phyloP scores from a whole-genome alignment of 345 rosid species.

The Eucalyptus erythrocorys region DNA sequence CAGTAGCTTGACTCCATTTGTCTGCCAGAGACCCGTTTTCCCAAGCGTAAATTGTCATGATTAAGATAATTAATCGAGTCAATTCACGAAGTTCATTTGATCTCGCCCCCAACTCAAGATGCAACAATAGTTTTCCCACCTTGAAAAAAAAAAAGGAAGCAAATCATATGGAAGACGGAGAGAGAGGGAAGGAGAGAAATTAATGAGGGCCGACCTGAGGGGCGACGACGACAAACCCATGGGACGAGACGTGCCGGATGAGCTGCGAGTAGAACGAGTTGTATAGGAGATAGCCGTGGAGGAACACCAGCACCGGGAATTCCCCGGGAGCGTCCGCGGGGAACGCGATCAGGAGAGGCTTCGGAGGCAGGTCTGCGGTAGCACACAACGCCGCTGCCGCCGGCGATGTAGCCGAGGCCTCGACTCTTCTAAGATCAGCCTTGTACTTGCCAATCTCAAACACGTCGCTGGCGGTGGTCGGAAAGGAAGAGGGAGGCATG shows the following conservation, averaged over 20 bases:
- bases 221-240: slow-evolving; percentile 81
- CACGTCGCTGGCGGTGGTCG: neutral
- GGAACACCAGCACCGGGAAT: slow-evolving; percentile 55
- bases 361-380: neutral
- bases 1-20: neutral
- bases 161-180: neutral
- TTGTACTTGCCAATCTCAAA: neutral
- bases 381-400: neutral
- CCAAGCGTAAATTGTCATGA: fast-evolving
- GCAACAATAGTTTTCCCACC: neutral
- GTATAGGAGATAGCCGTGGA: slow-evolving; percentile 79
- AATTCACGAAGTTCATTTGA: neutral
- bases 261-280: slow-evolving; percentile 88
- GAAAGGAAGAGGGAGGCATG: neutral
- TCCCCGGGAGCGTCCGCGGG: slow-evolving; percentile 53
- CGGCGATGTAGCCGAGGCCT: neutral
- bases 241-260: slow-evolving; percentile 74
- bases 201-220: slow-evolving; percentile 42
- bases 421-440: neutral
- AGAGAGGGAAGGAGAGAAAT: neutral
- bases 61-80: neutral
- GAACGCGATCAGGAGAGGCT: slow-evolving; percentile 53
- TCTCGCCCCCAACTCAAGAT: neutral
- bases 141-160: neutral
- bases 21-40: neutral